Percentiles rank a stretch among this genome's conserved stretches.
Conservation (phyloP, 2,329 filamentous ascomycete genomes). For the Ophiostoma himal-ulmi region DNA sequence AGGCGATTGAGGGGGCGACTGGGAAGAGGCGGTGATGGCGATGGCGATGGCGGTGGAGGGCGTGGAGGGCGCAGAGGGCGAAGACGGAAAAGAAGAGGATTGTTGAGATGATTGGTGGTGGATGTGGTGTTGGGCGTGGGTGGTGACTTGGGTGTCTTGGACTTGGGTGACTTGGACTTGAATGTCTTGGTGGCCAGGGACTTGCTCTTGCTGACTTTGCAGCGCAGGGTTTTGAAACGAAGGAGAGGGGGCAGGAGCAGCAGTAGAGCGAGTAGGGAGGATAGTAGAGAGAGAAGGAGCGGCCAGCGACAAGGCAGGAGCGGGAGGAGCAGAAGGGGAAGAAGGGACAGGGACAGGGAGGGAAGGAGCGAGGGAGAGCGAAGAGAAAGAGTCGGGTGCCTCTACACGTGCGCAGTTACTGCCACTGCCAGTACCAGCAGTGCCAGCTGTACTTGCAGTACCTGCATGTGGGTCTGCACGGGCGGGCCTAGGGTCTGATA, state of each 20-base stretch:
- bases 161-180: slow-evolving; percentile 7
- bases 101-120: neutral
- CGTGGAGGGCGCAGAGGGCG: slow-evolving; percentile 17
- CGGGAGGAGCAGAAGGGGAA: too few relatives aligned
- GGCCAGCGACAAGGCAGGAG: neutral
- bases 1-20: neutral
- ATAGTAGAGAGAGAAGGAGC: neutral
- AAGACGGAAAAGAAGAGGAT: slow-evolving; percentile 13
- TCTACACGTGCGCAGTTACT: neutral
- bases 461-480: slow-evolving; percentile 11
- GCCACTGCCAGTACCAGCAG: neutral
- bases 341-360: neutral
- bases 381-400: slow-evolving; percentile 2
- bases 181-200: slow-evolving; percentile 13
- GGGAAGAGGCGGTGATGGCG: neutral
- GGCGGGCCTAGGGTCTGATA: slow-evolving; percentile 15
- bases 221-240: slow-evolving; percentile 21
- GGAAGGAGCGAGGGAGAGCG: neutral
- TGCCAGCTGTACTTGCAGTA: neutral
- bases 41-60: slow-evolving; percentile 19
- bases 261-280: neutral
- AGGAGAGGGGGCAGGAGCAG: neutral
- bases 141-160: slow-evolving; percentile 5
- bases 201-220: neutral
- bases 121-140: neutral